Evolutionary conservation across 148 eudicot genomes (phyloP).

Genomic region (Arbutus unedo): DNA sequence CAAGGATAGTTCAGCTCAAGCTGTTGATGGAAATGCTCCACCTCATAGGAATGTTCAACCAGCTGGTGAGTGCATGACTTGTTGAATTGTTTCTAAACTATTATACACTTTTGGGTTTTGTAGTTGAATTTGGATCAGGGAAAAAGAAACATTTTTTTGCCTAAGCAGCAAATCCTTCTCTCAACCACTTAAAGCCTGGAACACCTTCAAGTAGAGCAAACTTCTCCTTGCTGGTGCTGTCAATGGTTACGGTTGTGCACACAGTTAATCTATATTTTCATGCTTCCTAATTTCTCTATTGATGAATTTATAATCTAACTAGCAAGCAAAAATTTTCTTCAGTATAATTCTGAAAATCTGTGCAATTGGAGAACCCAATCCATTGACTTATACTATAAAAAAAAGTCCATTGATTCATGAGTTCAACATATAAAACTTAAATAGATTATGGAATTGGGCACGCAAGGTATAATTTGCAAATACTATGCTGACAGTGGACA

Average conservation of each 20-base stretch:
- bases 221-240: neutral
- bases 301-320: neutral
- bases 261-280: neutral
- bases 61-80: neutral
- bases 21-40: neutral
- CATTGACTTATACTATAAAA: neutral
- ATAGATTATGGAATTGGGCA: neutral
- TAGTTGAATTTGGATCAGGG: neutral
- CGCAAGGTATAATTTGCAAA: neutral
- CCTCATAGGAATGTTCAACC: neutral
- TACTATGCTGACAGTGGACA: neutral
- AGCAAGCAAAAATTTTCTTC: neutral
- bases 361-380: neutral
- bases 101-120: neutral
- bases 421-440: neutral
- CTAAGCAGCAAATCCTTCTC: neutral
- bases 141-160: neutral
- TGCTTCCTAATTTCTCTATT: neutral
- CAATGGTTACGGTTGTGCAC: neutral
- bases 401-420: neutral
- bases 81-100: neutral
- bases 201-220: neutral
- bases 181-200: neutral
- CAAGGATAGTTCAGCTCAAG: neutral
- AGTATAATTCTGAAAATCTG: neutral